phyloP scores from a whole-genome alignment of 2,329 filamentous ascomycete genomes.

The Ceratocystis variospora region DNA sequence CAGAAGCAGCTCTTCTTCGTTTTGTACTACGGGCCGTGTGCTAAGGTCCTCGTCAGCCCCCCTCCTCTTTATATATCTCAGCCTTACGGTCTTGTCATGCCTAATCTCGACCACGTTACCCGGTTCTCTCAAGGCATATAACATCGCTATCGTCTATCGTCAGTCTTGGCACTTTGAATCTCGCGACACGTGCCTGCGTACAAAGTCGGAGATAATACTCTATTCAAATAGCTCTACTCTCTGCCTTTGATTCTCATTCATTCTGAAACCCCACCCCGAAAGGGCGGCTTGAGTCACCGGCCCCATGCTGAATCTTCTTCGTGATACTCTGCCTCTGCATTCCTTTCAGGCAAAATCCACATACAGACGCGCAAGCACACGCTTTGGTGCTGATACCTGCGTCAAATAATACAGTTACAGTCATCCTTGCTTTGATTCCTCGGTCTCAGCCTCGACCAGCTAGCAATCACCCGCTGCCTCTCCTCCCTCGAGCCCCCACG shows the following conservation, averaged over 20 bases:
- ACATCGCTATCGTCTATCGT: neutral
- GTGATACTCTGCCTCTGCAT: neutral
- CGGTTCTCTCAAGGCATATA: neutral
- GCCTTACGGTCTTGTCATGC: too few species aligned
- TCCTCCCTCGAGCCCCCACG: neutral
- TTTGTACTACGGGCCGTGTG: neutral
- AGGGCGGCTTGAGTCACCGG: constrained; percentile 5
- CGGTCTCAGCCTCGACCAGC: neutral
- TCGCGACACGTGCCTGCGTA: neutral
- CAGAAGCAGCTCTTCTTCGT: neutral
- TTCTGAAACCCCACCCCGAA: neutral
- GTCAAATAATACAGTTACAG: neutral
- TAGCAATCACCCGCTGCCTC: neutral
- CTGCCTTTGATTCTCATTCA: neutral
- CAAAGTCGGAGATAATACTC: neutral
- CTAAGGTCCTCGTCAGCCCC: too few species aligned
- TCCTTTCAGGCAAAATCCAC: neutral
- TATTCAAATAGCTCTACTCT: neutral
- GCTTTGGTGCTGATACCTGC: neutral
- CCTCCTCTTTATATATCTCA: too few species aligned
- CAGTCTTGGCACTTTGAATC: neutral
- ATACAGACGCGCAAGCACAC: neutral
- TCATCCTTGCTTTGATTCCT: neutral
- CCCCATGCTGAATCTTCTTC: neutral
- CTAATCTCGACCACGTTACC: too few species aligned